These are phyloP conservation scores for Botryotinia globosa DNA, from an alignment of 2,329 filamentous ascomycete species.

Conservation along the genomic window DNA sequence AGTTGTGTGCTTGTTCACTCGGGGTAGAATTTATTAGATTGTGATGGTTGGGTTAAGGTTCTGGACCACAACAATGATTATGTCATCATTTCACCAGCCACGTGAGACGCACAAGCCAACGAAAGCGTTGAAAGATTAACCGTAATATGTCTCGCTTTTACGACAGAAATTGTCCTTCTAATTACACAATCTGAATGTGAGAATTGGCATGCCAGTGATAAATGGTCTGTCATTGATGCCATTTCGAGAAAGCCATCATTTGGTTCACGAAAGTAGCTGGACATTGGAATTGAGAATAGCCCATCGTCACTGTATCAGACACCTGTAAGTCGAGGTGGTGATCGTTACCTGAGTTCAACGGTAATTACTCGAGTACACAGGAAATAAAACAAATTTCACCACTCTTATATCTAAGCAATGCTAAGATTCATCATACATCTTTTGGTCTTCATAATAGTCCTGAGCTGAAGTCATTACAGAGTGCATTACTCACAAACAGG, in stretches of 20 bases:
- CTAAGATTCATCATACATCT: not conserved
- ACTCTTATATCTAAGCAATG: not conserved
- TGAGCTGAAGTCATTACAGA: not conserved
- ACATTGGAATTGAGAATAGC: not conserved
- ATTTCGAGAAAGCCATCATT: not conserved
- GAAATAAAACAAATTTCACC: no score
- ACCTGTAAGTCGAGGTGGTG: not conserved
- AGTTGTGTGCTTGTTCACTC: constrained; percentile 1
- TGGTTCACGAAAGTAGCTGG: no score
- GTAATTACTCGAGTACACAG: not conserved
- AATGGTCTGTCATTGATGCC: not conserved
- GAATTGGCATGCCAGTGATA: not conserved
- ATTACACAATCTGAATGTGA: not conserved
- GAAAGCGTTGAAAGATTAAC: not conserved
- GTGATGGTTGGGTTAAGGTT: constrained; percentile 1
- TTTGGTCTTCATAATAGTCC: not conserved
- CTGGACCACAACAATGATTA: not conserved
- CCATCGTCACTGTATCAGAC: not conserved
- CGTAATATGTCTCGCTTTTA: not conserved
- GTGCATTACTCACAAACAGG: not conserved
- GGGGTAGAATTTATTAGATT: constrained; percentile 6
- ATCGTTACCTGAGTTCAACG: not conserved
- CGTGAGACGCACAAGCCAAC: not conserved
- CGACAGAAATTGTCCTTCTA: not conserved
- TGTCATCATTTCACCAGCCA: not conserved